Conservation (phyloP, 2,329 filamentous ascomycete genomes). For the Cladophialophora immunda region DNA sequence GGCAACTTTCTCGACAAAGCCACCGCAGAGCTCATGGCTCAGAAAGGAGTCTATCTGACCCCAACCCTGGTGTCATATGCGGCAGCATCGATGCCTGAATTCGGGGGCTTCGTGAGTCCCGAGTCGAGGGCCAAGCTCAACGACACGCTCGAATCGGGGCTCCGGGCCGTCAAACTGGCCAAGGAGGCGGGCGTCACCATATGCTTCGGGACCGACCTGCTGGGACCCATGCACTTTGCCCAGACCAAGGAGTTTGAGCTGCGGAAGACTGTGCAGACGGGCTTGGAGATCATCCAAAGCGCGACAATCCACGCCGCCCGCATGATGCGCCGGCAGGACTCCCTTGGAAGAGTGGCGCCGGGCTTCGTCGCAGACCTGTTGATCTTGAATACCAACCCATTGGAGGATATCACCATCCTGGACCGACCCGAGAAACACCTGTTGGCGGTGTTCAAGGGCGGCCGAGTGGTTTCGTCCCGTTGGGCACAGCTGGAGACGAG, state of each 20-base stretch:
- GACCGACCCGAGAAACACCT: conserved; percentile 57
- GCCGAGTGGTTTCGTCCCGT: conserved; percentile 50
- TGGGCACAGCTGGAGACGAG: conserved; percentile 30
- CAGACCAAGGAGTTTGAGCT: conserved; percentile 62
- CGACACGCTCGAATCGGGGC: conserved; percentile 58
- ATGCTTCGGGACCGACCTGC: conserved; percentile 65
- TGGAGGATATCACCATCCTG: conserved; percentile 64
- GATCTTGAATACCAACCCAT: conserved; percentile 61
- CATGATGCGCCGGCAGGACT: conserved; percentile 57
- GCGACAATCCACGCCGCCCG: conserved; percentile 63
- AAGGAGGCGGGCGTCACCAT: conserved; percentile 63
- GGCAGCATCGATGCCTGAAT: conserved; percentile 44
- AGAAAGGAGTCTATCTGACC: conserved; percentile 59
- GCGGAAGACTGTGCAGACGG: conserved; percentile 53
- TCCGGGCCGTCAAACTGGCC: conserved; percentile 59
- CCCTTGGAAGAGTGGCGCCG: conserved; percentile 60
- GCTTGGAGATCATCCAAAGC: conserved; percentile 58
- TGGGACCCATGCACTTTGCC: conserved; percentile 59
- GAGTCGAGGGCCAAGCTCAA: conserved; percentile 61
- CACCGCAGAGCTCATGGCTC: conserved; percentile 61
- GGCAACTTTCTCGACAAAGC: conserved; percentile 56
- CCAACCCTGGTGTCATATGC: conserved; percentile 62
- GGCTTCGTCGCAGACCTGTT: conserved; percentile 64
- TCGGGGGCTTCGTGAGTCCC: conserved; percentile 54
- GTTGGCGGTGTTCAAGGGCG: conserved; percentile 64